Percentiles rank a stretch among this genome's conserved stretches.
Evolutionary conservation across 306 rosid genomes (phyloP).

Genomic region (Coriaria nepalensis): DNA sequence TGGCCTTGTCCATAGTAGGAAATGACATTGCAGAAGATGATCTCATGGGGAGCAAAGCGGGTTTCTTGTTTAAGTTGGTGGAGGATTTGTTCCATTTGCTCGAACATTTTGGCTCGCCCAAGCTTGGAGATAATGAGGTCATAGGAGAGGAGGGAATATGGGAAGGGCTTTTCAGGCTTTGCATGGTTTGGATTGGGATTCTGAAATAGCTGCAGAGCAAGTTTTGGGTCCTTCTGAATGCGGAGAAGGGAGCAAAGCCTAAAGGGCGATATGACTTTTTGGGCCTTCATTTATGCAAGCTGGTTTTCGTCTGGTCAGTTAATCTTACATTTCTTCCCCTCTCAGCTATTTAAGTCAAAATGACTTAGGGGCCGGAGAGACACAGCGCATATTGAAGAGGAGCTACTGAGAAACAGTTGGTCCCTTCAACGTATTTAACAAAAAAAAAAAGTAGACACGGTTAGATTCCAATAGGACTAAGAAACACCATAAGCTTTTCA

Average conservation of each 20-base stretch:
- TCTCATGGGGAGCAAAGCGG: conserved; percentile 35
- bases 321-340: too few species aligned
- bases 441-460: too few species aligned
- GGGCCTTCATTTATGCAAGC: conserved; percentile 38
- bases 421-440: too few species aligned
- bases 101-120: conserved; percentile 64
- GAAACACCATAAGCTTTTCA: too few species aligned
- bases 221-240: conserved; percentile 39
- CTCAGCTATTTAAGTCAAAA: too few species aligned
- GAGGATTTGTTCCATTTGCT: conserved; percentile 56
- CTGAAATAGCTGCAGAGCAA: conserved; percentile 52
- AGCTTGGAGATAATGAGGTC: conserved; percentile 73
- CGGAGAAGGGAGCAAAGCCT: conserved; percentile 68
- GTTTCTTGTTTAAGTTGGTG: conserved; percentile 33
- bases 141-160: conserved; percentile 48
- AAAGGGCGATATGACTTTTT: conserved; percentile 47
- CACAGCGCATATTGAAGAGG: too few species aligned
- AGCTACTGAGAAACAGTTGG: too few species aligned
- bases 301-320: too few species aligned
- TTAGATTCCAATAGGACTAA: too few species aligned
- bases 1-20: conserved; percentile 47
- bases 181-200: conserved; percentile 27
- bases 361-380: too few species aligned
- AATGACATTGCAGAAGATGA: conserved; percentile 65
- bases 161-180: conserved; percentile 24